Percentiles rank a stretch among this genome's conserved stretches.
Evolutionary conservation across 805 yeast genomes (phyloP).

Genomic region (Yamadazyma laniorum): DNA sequence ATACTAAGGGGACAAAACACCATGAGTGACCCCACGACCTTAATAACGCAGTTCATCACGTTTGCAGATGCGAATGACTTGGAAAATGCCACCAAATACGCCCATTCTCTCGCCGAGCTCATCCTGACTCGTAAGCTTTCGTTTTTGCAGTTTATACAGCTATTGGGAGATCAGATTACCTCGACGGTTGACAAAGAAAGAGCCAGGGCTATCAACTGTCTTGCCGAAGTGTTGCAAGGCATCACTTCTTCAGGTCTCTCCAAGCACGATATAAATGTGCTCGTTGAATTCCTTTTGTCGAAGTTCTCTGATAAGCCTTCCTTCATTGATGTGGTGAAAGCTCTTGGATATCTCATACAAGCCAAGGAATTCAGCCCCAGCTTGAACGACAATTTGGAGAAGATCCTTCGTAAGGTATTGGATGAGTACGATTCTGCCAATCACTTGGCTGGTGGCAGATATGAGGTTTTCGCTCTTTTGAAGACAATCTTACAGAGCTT

Average conservation of each 20-base stretch:
- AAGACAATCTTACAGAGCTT: slow-evolving; percentile 26
- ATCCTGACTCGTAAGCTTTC: slow-evolving; percentile 25
- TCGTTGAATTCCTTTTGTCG: slow-evolving; percentile 56
- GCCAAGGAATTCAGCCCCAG: slow-evolving; percentile 48
- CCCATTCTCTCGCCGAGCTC: slow-evolving; percentile 22
- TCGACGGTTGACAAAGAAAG: slow-evolving; percentile 56
- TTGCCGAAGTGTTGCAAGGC: slow-evolving; percentile 33
- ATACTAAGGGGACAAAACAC: too few relatives aligned
- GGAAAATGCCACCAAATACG: slow-evolving; percentile 15
- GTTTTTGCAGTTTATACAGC: slow-evolving; percentile 53
- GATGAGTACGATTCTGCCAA: slow-evolving; percentile 53
- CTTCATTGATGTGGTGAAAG: slow-evolving; percentile 50
- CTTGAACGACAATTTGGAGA: slow-evolving; percentile 27
- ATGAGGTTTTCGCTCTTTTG: slow-evolving; percentile 54
- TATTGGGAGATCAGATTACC: slow-evolving; percentile 61
- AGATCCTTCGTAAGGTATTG: slow-evolving; percentile 35
- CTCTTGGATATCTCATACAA: slow-evolving; percentile 49
- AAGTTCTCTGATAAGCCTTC: slow-evolving; percentile 67
- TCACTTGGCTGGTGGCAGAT: slow-evolving; percentile 61
- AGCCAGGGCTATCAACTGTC: slow-evolving; percentile 42
- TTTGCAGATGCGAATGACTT: slow-evolving; percentile 23
- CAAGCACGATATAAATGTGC: slow-evolving; percentile 49
- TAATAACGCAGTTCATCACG: slow-evolving; percentile 37
- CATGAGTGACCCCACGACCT: slow-evolving; percentile 4
- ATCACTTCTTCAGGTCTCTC: slow-evolving; percentile 27